Base-by-base conservation (phyloP, 768 basidiomycete genomes). In the Pisolithus sp. region DNA sequence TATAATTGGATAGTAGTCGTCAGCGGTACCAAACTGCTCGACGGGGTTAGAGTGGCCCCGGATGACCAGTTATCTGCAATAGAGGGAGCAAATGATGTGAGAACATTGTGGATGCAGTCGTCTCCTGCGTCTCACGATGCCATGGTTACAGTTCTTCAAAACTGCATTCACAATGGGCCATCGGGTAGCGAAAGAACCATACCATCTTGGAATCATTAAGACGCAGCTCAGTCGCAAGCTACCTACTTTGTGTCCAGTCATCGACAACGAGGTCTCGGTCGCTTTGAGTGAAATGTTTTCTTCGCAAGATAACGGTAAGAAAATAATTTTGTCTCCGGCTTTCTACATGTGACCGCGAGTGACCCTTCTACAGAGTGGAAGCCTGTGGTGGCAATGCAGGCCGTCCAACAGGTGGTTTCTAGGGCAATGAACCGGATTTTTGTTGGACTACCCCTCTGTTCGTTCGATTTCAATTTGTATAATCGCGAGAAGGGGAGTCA, bases 391-490 rank as follows among this genome's bases (percentile, higher is more conserved):
- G 64, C 56, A 2, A 28, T 66, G 6, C 55, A 64, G 7, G 55
- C 55, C 0, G 52, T 68, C 4, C 64, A 60, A 53, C 55, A 62
- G 28, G 62, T 80, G 15, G 61, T 79, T 10, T 67, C 69, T 30
- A 68, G 75, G 34, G 62, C 68, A 2, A 73, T 65, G 46, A 78
- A 76, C 56, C 71, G 80, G 6, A 49, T 73, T 4, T 76, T 81
- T 53, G 71, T 80, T 8, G 79, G 77, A 0, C 61, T 71, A n/a
- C 76, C 77, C 1, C 46, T 76, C 0, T 80, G 79, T 76, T 47
- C 23, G 72, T 65, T 1, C 28, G 8, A 6, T 5, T 15, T 36
- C 24, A 37, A 2, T 37, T 24, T 7, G 31, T 20, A 38, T 12
- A 21, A 24, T 28, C 28, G 24, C 9, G n/a, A n/a, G 24, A 17